These are phyloP conservation scores for Daldinia vernicosa DNA, from an alignment of 495 filamentous ascomycete species.

Conservation along the genomic window DNA sequence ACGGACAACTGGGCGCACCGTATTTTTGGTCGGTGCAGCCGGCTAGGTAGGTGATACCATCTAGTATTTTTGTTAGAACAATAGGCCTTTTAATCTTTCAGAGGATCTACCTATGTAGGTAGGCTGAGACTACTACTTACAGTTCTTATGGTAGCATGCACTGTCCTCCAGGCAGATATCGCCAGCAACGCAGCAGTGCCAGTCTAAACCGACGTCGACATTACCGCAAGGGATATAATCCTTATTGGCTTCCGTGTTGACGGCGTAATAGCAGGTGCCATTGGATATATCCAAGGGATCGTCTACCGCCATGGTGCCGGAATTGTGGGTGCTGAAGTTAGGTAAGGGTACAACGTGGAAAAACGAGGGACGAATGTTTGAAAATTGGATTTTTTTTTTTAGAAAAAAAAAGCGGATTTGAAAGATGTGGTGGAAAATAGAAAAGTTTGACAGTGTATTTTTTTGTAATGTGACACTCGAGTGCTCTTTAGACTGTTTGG, in stretches of 20 bases:
- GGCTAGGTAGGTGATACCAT: slow-evolving; percentile 41
- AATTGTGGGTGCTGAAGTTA: slow-evolving; percentile 1
- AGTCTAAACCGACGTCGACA: slow-evolving; percentile 39
- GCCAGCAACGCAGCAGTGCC: slow-evolving; percentile 40
- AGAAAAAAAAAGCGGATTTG: slow-evolving; percentile 9
- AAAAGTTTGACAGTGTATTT: background rate
- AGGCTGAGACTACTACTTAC: slow-evolving; percentile 13
- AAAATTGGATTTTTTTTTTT: background rate
- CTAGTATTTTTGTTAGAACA: slow-evolving; percentile 15
- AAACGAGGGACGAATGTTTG: background rate
- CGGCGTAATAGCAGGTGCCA: slow-evolving; percentile 49
- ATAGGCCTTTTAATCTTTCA: background rate
- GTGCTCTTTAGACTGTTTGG: slow-evolving; percentile 3
- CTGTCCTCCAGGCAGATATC: slow-evolving; percentile 35
- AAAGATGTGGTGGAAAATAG: background rate
- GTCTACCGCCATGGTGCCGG: slow-evolving; percentile 24
- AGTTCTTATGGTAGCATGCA: slow-evolving; percentile 34
- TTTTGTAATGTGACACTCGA: slow-evolving; percentile 13
- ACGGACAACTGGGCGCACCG: slow-evolving; percentile 33
- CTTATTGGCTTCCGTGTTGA: background rate
- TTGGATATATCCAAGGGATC: slow-evolving; percentile 43
- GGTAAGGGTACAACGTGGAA: background rate
- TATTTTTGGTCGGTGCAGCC: slow-evolving; percentile 46
- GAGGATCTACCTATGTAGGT: too few species aligned
- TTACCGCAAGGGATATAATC: slow-evolving; percentile 53